Base-by-base conservation (phyloP, 2,329 filamentous ascomycete species). In the Alternaria panax region DNA sequence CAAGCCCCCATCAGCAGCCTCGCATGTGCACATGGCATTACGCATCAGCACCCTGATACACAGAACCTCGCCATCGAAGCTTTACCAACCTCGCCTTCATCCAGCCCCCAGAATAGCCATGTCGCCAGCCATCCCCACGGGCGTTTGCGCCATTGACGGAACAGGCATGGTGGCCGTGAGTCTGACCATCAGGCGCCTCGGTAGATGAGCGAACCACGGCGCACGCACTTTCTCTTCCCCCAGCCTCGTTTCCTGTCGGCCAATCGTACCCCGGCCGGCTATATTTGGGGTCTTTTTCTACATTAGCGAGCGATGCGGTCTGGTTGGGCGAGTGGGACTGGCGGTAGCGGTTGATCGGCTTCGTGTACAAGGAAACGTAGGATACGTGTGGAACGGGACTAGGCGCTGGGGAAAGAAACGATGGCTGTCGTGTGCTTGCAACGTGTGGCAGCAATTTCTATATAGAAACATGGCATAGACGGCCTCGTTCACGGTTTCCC, bases 261-360 rank as follows among this genome's bases (percentile, higher is more conserved):
- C 62, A 62, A 60, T 67, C 51, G 51, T 7, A 16, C 54, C 43
- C 57, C 28, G 20, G 50, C 51, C 30, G 42, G 56, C 63, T 67
- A 67, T 65, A 65, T 67, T 67, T 67, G 65, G 65, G 57, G 64
- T 51, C 59, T 56, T 67, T 65, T 58, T 9, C 18, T 38, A 34
- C 50, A 14, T 22, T 45, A 38, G 38, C 42, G 36, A 48, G 36
- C 22, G 12, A 41, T 25, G 34, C 28, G 18, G 24, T 38, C 18
- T 54, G 56, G 56, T 50, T 54, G 56, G 56, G 38, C 46, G 30
- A 38, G 56, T 59, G 42, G 56, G 47, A 55, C 59, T 59, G 59
- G 56, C 56, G 56, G 50, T 43, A 62, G 56, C 59, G 55, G 45
- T 50, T 34, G 42, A 47, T 53, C 48, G 42, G 54, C 32, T 32